Conservation (phyloP, 1,284 basidiomycete genomes). For the Cryptococcus wingfieldii region DNA sequence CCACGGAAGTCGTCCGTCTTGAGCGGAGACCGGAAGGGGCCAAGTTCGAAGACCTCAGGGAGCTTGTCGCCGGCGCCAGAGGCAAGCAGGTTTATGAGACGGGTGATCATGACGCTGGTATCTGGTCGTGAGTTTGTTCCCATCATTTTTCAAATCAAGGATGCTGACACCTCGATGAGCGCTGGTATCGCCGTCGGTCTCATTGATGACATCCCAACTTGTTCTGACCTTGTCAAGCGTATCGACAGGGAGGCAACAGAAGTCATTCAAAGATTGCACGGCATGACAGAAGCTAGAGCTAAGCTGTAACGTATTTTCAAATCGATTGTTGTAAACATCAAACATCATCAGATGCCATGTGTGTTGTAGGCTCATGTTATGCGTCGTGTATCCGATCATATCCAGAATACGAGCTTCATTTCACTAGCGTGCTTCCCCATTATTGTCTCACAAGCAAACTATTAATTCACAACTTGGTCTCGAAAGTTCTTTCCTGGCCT, state of each 20-base stretch:
- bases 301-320: too few relatives aligned
- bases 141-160: too few relatives aligned
- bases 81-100: conserved; percentile 69
- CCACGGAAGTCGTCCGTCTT: conserved; percentile 68
- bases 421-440: too few relatives aligned
- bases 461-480: too few relatives aligned
- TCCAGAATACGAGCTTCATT: too few relatives aligned
- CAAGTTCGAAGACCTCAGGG: conserved; percentile 78
- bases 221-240: conserved; percentile 64
- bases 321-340: too few relatives aligned
- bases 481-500: too few relatives aligned
- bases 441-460: too few relatives aligned
- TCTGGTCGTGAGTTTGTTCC: conserved; percentile 58
- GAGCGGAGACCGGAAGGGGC: conserved; percentile 76
- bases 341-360: too few relatives aligned
- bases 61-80: conserved; percentile 75
- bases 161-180: conserved; percentile 26
- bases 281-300: conserved; percentile 27
- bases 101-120: conserved; percentile 80
- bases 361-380: too few relatives aligned
- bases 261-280: conserved; percentile 58
- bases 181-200: conserved; percentile 75
- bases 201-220: conserved; percentile 82
- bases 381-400: too few relatives aligned
- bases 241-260: conserved; percentile 76